phyloP scores from a whole-genome alignment of 192 early-diverging fungal species.

The Rhizoclosmatium globosum region DNA sequence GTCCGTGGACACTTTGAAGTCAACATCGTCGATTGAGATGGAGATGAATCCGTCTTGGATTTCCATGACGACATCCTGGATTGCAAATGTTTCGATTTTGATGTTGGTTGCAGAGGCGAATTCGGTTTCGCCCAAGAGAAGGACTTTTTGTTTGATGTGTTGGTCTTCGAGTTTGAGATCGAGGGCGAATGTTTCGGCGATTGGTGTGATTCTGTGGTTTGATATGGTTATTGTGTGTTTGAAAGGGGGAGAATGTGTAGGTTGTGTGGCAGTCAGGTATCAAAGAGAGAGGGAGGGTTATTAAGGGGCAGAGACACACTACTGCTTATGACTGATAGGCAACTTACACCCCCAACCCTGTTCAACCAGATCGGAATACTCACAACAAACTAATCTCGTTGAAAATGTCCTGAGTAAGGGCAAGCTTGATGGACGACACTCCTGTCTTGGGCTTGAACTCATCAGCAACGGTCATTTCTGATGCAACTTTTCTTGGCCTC shows the following conservation, averaged over 20 bases:
- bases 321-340: neutral
- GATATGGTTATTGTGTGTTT: neutral
- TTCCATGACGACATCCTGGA: constrained; percentile 7
- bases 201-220: constrained; percentile 28
- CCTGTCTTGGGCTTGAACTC: neutral
- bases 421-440: constrained; percentile 13
- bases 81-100: constrained; percentile 21
- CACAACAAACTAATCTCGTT: constrained; percentile 14
- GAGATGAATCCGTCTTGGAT: constrained; percentile 24
- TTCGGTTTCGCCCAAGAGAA: constrained; percentile 25
- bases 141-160: constrained; percentile 30
- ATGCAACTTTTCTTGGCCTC: neutral
- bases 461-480: neutral
- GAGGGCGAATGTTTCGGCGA: constrained; percentile 17
- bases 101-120: constrained; percentile 22
- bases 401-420: constrained; percentile 23
- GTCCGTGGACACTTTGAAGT: constrained; percentile 28
- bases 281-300: neutral
- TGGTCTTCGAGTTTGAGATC: constrained; percentile 34
- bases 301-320: neutral
- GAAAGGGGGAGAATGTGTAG: neutral
- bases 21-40: constrained; percentile 23
- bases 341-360: neutral
- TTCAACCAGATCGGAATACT: neutral
- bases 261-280: neutral